Evolutionary conservation across 768 basidiomycete species (phyloP), one percentile per base, ranked within the genome.

Genomic region (Boletus huronensis): DNA sequence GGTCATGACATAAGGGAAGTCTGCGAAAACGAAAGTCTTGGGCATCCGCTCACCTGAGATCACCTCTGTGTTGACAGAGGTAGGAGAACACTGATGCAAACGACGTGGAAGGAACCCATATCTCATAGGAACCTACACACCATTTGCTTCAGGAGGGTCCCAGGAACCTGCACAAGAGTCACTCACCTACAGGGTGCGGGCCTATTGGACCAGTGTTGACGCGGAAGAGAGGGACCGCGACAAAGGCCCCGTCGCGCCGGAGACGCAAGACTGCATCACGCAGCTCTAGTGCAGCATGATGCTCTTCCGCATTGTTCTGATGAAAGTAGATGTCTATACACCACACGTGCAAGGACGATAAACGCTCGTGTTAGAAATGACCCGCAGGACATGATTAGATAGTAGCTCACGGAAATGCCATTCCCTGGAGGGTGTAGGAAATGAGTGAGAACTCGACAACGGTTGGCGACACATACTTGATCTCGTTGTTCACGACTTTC

Each of bases 81-180:
- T 89, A 91, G 10, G 88, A 90, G 65, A 83, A 91, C n/a, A 91
- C 83, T 0, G 85, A 77, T 0, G 79, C 71, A 63, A 91, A 91
- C 2, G 87, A 87, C 58, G 88, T 84, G 0, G 81, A 76, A 1
- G 89, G 89, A 25, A 78, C 83, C 89, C 89, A 91, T 19, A 90
- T 83, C 61, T 90, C 89, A 62, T 89, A 90, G 0, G 88, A 90
- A 4, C 89, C 89, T 88, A 13, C 9, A 42, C 6, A 19, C 50
- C n/a, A 21, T 42, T 9, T 13, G 13, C 9, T 35, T 42, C 13
- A 31, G 17, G 9, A 19, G 6, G 25, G 7, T 8, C 7, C 38
- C 5, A 3, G n/a, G 16, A 38, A 38, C 19, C 8, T 1, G 28
- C 14, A 31, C 42, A 9, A 36, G 13, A 45, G 35, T 19, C 10